phyloP scores from a whole-genome alignment of 306 rosid genomes.

The Spatholobus suberectus region DNA sequence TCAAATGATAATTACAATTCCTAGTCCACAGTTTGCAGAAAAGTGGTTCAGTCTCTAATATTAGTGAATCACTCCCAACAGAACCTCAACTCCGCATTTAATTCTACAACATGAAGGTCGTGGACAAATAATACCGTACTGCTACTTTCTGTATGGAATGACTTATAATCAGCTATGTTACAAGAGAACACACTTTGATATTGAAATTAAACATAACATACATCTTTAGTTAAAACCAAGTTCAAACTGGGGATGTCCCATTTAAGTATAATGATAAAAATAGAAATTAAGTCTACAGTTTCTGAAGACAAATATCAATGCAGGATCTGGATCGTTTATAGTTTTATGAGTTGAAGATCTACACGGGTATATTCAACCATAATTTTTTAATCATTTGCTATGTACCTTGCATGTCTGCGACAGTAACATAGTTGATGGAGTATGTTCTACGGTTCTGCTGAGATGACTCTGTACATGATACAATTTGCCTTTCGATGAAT shows the following conservation, averaged over 20 bases:
- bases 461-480: neutral
- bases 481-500: too few relatives aligned
- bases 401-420: constrained; percentile 25
- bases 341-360: neutral
- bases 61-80: too few relatives aligned
- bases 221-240: neutral
- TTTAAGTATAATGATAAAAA: neutral
- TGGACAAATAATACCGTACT: neutral
- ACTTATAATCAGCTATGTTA: neutral
- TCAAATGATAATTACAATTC: too few relatives aligned
- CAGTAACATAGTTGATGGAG: neutral
- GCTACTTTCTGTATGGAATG: neutral
- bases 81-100: neutral
- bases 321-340: neutral
- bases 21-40: neutral
- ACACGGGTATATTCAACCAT: neutral
- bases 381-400: neutral
- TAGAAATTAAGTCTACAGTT: neutral
- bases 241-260: neutral
- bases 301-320: neutral
- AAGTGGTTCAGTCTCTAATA: too few relatives aligned
- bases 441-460: neutral
- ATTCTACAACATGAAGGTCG: neutral
- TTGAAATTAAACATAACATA: neutral
- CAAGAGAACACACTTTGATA: neutral